Base-by-base conservation (phyloP, 129 eudicot genomes). In the Dittrichia graveolens region DNA sequence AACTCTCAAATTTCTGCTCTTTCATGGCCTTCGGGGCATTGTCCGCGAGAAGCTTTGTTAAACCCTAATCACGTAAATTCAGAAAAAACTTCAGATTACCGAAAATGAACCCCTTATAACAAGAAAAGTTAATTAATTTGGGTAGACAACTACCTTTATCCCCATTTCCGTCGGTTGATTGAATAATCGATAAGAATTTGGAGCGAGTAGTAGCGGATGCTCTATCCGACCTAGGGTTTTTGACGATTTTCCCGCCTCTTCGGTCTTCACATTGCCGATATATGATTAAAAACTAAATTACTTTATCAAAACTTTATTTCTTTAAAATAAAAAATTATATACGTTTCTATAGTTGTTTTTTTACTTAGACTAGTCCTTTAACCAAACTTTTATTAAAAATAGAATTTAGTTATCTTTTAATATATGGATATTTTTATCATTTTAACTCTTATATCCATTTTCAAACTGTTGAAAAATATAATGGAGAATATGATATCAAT, bases 1-100 rank as follows among this genome's bases (percentile, higher is more conserved):
- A 92, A 69, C 96, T 92, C 55, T 92, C 98, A 50, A 92, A 92
- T 79, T 92, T 89, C 83, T 92, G 94, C 81, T 92, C 95, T 78
- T 89, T 92, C 91, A 92, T 83, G 5, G 89, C 74, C 48, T 82
- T 89, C 0, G 96, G 96, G 41, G 96, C 98, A 81, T 92, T 92
- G 59, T 92, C 98, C 69, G 96, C 89, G 45, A 92, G 60, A 41
- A 92, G 91, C 87, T 92, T 92, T 75, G 96, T 92, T 85, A 92
- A 89, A 79, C 98, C 98, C 98, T 92, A 83, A 49, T 31, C 68
- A 73, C 5, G 2, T 4, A n/a, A 59, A 48, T 48, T 44, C 63
- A 77, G 5, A 14, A 64, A 60, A 6, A 60, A 6, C 42, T 24
- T 43, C 12, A 57, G 46, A 67, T 13, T 48, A 63, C 14, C 7